Conservation (phyloP, 345 rosid species). For the Kandelia obovata region DNA sequence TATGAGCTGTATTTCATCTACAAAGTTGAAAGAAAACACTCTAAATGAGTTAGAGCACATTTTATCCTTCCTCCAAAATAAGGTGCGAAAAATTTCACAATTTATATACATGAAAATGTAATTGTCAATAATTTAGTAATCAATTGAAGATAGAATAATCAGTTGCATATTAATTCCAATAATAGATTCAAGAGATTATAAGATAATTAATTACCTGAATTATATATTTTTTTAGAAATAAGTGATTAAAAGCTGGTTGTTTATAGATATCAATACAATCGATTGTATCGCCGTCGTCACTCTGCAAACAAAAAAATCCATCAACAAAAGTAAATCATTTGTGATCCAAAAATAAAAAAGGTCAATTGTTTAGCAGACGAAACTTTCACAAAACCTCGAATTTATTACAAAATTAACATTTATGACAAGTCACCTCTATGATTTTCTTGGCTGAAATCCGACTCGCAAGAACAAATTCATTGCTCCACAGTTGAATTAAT, state of each 20-base stretch:
- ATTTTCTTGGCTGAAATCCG: background rate
- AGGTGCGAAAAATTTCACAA: too few species aligned
- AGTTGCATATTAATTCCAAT: too few species aligned
- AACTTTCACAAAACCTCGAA: background rate
- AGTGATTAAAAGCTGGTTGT: conserved; percentile 32
- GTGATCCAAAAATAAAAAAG: too few species aligned
- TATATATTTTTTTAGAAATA: conserved; percentile 26
- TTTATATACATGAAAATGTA: too few species aligned
- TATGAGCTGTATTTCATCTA: too few species aligned
- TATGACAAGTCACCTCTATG: background rate
- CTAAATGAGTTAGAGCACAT: background rate
- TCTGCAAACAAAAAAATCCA: background rate
- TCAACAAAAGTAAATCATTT: background rate
- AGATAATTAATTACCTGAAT: conserved; percentile 8
- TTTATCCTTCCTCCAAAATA: background rate
- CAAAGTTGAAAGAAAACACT: background rate
- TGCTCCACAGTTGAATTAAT: background rate
- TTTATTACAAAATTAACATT: background rate
- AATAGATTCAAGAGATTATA: too few species aligned
- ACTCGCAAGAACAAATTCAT: background rate
- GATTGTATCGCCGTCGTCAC: conserved; percentile 7
- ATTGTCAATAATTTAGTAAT: too few species aligned
- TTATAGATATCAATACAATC: conserved; percentile 31
- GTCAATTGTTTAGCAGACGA: too few species aligned
- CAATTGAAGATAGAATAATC: too few species aligned